Evolutionary conservation across 768 basidiomycete genomes (phyloP).

Genomic region (Roridomyces roridus): DNA sequence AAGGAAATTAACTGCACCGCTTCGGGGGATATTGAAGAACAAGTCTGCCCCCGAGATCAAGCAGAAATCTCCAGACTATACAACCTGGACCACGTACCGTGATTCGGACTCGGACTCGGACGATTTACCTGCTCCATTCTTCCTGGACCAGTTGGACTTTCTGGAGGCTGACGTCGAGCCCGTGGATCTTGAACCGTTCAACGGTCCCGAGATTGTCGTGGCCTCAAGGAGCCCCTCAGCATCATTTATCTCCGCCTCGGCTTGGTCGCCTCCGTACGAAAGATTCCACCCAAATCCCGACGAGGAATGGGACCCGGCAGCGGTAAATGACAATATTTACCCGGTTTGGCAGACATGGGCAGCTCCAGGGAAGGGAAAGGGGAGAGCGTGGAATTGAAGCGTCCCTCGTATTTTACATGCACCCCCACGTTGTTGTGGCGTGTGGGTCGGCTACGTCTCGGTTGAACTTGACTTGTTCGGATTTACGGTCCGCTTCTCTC

Average conservation of each 20-base stretch:
- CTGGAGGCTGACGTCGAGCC: background rate
- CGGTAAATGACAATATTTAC: constrained; percentile 6
- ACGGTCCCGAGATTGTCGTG: background rate
- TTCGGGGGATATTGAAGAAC: constrained; percentile 12
- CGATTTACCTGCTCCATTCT: background rate
- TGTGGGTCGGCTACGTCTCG: too few species aligned
- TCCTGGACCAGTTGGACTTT: background rate
- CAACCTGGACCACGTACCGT: too few species aligned
- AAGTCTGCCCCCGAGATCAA: background rate
- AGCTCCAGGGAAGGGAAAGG: background rate
- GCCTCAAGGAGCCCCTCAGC: background rate
- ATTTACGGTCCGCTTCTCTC: too few species aligned
- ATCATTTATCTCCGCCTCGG: background rate
- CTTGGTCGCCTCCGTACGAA: background rate
- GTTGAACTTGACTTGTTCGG: too few species aligned
- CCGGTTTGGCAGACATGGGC: background rate
- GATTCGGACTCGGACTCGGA: background rate
- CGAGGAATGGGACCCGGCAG: too few species aligned
- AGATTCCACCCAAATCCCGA: background rate
- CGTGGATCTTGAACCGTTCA: background rate
- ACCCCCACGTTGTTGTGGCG: too few species aligned
- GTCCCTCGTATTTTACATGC: too few species aligned
- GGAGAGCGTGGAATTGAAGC: background rate
- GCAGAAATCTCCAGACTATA: too few species aligned
- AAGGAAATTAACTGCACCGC: background rate